phyloP scores from a whole-genome alignment of 495 filamentous ascomycete genomes.

The Penicillium canescens region DNA sequence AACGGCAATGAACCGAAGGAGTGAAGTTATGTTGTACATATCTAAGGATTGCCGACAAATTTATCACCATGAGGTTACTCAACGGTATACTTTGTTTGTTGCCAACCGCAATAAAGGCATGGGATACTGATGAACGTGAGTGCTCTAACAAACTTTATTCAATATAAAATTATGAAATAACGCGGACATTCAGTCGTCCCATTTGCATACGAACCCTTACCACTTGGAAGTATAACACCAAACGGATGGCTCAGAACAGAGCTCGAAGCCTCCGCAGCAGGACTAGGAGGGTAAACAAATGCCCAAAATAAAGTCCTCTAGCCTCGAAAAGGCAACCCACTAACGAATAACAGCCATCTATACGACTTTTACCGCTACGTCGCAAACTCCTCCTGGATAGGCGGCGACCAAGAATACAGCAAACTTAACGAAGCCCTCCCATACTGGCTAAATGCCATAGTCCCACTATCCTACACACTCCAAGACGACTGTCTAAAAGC shows the following conservation, averaged over 20 bases:
- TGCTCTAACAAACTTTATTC: neutral
- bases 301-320: neutral
- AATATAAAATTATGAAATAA: neutral
- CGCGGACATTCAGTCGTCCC: conserved; percentile 27
- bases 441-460: conserved; percentile 68
- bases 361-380: conserved; percentile 62
- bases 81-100: neutral
- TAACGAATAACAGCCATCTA: conserved; percentile 40
- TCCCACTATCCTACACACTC: conserved; percentile 61
- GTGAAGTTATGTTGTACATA: too few relatives aligned
- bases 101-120: neutral
- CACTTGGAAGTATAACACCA: conserved; percentile 58
- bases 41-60: neutral
- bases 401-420: conserved; percentile 58
- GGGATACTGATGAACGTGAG: neutral
- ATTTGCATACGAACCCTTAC: conserved; percentile 46
- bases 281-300: conserved; percentile 43
- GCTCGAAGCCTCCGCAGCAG: conserved; percentile 49
- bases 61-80: neutral
- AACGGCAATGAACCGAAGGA: too few relatives aligned
- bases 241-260: conserved; percentile 63
- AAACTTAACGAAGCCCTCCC: conserved; percentile 58
- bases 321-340: neutral
- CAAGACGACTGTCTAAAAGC: conserved; percentile 54
- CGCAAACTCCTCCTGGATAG: conserved; percentile 54